Evolutionary conservation across 768 basidiomycete species (phyloP).

Genomic region (Trametes maxima): DNA sequence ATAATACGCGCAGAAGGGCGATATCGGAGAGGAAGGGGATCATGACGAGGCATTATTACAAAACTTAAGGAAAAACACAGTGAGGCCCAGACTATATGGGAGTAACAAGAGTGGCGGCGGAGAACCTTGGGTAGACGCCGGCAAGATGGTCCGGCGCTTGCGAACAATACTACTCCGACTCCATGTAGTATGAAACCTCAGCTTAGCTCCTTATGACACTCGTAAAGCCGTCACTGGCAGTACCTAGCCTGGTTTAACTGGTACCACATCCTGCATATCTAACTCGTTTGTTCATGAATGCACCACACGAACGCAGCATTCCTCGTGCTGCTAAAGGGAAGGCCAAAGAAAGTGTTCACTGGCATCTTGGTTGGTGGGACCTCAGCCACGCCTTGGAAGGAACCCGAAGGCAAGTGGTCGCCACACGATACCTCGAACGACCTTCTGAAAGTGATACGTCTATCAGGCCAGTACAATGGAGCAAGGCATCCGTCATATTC

Average conservation of each 20-base stretch:
- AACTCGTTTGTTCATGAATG: too few relatives aligned
- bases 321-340: conserved; percentile 56
- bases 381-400: conserved; percentile 62
- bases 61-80: too few relatives aligned
- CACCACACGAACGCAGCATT: conserved; percentile 26
- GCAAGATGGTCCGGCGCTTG: too few relatives aligned
- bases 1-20: too few relatives aligned
- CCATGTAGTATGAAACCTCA: too few relatives aligned
- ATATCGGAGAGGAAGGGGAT: too few relatives aligned
- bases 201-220: too few relatives aligned
- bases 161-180: too few relatives aligned
- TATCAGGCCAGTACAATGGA: conserved; percentile 71
- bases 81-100: too few relatives aligned
- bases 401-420: conserved; percentile 47
- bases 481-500: conserved; percentile 67
- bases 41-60: not conserved
- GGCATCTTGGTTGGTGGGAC: conserved; percentile 78
- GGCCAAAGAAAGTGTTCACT: conserved; percentile 50
- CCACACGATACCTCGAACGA: not conserved
- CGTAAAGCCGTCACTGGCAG: too few relatives aligned
- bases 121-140: too few relatives aligned
- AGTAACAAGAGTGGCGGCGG: too few relatives aligned
- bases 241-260: not conserved
- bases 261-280: not conserved
- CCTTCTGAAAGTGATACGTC: not conserved